Base-by-base conservation (phyloP, 2,329 filamentous ascomycete genomes). In the Orbilia oligospora region DNA sequence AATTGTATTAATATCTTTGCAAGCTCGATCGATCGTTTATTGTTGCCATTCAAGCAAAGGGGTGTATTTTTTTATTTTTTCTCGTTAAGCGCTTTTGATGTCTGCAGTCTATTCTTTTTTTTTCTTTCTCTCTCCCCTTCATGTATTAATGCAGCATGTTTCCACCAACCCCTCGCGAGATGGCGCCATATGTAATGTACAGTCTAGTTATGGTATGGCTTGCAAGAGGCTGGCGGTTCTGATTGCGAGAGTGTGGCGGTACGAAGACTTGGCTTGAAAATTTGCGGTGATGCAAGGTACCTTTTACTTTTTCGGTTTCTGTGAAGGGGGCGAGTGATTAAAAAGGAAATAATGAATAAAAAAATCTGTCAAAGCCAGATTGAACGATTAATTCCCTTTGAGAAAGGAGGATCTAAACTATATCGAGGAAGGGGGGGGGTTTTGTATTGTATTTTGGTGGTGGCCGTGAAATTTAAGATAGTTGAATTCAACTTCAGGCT, bases 261-360 rank as follows among this genome's bases (percentile, higher is more conserved):
- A 55, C 51, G 36, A 55, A 33, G 3, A 55, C 27, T 14, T 55
- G 24, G 24, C 24, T 55, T 18, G 4, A 55, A 33, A 18, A n/a
- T 55, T 55, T 36, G 51, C 51, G 9, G 51, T 33, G 24, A 55
- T 55, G 51, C 51, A 36, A 55, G 51, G 51, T 36, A 55, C 51
- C 51, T 55, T 33, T 55, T 3, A 20, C 16, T 16, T 3, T 55
- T 1, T 10, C 27, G 27, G 3, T 6, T 30, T 55, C 27, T 55
- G 10, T 55, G 24, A 53, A 53, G 48, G 48, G 48, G 48, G 12
- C 3, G 18, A 27, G 1, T 2, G n/a, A n/a, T n/a, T n/a, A n/a
- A n/a, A n/a, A n/a, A n/a, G n/a, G n/a, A n/a, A n/a, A n/a, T n/a
- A n/a, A n/a, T n/a, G n/a, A n/a, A n/a, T n/a, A n/a, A n/a, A n/a